Evolutionary conservation across 2,329 filamentous ascomycete species (phyloP).

Genomic region (Dactylonectria macrodidyma): DNA sequence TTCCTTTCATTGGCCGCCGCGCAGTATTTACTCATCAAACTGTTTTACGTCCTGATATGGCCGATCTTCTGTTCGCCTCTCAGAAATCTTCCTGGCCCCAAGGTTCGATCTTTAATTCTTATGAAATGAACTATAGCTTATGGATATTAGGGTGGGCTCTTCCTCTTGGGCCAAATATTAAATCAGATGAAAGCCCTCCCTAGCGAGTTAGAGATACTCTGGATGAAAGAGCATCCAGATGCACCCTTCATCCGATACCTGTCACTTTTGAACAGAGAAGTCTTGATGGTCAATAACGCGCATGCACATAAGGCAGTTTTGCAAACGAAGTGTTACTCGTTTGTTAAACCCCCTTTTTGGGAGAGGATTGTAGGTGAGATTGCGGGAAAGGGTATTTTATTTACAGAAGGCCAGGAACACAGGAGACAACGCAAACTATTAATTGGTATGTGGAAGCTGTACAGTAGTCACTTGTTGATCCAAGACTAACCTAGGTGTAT

Average conservation of each 20-base stretch:
- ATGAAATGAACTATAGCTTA: too few species aligned
- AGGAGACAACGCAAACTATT: not conserved
- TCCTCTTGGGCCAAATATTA: not conserved
- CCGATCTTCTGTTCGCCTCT: not conserved
- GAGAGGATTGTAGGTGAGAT: not conserved
- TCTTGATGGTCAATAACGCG: not conserved
- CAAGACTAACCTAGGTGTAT: not conserved
- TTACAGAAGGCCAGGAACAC: not conserved
- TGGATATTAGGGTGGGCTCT: not conserved
- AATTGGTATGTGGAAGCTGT: not conserved
- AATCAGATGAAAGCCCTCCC: slow-evolving; percentile 1
- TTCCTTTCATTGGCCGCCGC: not conserved
- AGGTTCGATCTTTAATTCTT: too few species aligned
- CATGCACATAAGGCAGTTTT: not conserved
- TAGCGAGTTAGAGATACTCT: not conserved
- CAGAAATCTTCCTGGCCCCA: not conserved
- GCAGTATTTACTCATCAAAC: not conserved
- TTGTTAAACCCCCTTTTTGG: not conserved
- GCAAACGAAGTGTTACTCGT: not conserved
- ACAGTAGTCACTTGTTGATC: too few species aligned
- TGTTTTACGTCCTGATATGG: not conserved
- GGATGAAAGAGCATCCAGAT: slow-evolving; percentile 4
- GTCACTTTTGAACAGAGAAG: not conserved
- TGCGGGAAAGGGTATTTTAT: not conserved
- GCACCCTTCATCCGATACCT: slow-evolving; percentile 5